Conservation (phyloP, 129 eudicot species). For the Scalesia atractyloides region DNA sequence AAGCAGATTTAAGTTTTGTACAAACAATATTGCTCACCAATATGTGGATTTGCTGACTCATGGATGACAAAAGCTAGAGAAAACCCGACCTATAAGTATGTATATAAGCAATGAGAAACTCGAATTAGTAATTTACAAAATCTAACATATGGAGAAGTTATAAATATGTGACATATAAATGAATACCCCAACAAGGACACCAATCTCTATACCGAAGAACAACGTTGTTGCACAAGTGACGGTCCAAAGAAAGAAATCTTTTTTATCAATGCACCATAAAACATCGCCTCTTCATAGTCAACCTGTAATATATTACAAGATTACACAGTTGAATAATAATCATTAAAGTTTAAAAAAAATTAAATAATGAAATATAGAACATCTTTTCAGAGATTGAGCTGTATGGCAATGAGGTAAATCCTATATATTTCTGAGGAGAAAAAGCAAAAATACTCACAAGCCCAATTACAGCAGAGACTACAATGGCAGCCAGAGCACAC, state of each 20-base stretch:
- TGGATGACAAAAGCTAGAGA: conserved; percentile 99
- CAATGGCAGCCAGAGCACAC: conserved; percentile 98
- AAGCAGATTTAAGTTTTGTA: conserved; percentile 7
- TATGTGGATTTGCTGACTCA: conserved; percentile 99
- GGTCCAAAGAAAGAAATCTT: conserved; percentile 90
- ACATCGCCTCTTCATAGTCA: conserved; percentile 91
- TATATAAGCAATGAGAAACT: conserved; percentile 4
- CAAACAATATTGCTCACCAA: conserved; percentile 59
- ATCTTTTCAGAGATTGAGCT: conserved; percentile 5
- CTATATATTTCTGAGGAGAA: conserved; percentile 14
- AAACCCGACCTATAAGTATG: conserved; percentile 81
- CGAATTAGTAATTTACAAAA: conserved; percentile 22
- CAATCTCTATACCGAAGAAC: conserved; percentile 94
- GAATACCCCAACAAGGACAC: conserved; percentile 97
- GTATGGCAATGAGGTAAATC: conserved; percentile 6
- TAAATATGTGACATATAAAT: not conserved
- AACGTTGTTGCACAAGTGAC: conserved; percentile 71
- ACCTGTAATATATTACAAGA: conserved; percentile 57
- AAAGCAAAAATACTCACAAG: conserved; percentile 65
- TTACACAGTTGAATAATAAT: not conserved
- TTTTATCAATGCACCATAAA: conserved; percentile 94
- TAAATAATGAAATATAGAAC: not conserved
- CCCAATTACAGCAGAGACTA: conserved; percentile 95
- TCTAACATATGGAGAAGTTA: not conserved
- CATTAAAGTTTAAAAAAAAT: not conserved